These are phyloP conservation scores for Lachnellula hyalina DNA, from an alignment of 2,329 filamentous ascomycete species.

Conservation along the genomic window DNA sequence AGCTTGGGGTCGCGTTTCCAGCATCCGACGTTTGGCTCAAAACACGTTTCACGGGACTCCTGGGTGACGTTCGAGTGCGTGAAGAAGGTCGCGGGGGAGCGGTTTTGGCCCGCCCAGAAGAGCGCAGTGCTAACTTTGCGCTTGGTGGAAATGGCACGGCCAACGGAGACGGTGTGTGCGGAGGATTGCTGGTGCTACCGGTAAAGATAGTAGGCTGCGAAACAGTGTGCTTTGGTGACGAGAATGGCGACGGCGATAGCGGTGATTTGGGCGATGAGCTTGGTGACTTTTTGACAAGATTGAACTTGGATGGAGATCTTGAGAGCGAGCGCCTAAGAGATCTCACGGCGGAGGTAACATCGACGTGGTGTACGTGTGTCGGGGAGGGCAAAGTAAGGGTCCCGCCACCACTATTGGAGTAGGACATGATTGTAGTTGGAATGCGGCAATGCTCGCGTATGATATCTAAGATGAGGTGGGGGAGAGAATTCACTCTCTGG, in stretches of 20 bases:
- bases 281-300: slow-evolving; percentile 46
- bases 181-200: slow-evolving; percentile 25
- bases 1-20: slow-evolving; percentile 56
- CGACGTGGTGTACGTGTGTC: slow-evolving; percentile 74
- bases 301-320: slow-evolving; percentile 88
- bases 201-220: slow-evolving; percentile 45
- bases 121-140: slow-evolving; percentile 60
- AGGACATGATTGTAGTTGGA: slow-evolving; percentile 45
- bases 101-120: slow-evolving; percentile 55
- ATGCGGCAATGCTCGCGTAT: slow-evolving; percentile 21
- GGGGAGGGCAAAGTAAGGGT: slow-evolving; percentile 85
- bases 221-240: slow-evolving; percentile 39
- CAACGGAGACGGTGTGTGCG: slow-evolving; percentile 46
- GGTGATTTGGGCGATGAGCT: slow-evolving; percentile 47
- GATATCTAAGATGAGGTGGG: slow-evolving; percentile 9
- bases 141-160: slow-evolving; percentile 62
- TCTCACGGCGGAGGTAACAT: slow-evolving; percentile 75
- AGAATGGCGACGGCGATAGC: slow-evolving; percentile 52
- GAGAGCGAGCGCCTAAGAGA: slow-evolving; percentile 84
- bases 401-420: slow-evolving; percentile 59
- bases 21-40: slow-evolving; percentile 62
- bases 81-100: slow-evolving; percentile 50
- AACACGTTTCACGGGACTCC: slow-evolving; percentile 75
- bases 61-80: slow-evolving; percentile 65
- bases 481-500: slow-evolving; percentile 6